These are phyloP conservation scores for Capillidium heterosporum DNA, from an alignment of 371 early-diverging fungal species.

Conservation along the genomic window DNA sequence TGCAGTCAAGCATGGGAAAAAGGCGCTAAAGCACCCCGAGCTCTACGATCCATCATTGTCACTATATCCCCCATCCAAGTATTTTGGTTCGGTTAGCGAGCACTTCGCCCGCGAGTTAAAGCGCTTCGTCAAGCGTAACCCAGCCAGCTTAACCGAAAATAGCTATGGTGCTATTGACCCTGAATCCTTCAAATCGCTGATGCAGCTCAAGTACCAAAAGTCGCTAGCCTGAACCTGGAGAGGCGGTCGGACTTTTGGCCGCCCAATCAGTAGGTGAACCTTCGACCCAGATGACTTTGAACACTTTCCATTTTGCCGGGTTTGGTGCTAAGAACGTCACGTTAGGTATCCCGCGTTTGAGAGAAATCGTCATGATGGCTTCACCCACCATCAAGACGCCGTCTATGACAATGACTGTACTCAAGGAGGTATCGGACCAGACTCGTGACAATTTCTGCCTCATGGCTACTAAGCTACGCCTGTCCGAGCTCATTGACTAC, in stretches of 20 bases:
- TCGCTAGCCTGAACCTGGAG: constrained; percentile 95
- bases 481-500: constrained; percentile 66
- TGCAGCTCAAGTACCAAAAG: constrained; percentile 85
- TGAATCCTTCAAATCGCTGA: constrained; percentile 59
- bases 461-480: constrained; percentile 38
- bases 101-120: constrained; percentile 39
- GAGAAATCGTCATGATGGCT: constrained; percentile 99
- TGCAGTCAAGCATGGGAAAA: constrained; percentile 62
- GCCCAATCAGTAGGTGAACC: constrained; percentile 99
- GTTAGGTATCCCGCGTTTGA: constrained; percentile 98
- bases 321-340: constrained; percentile 99
- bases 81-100: constrained; percentile 84
- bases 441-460: constrained; percentile 40
- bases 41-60: constrained; percentile 66
- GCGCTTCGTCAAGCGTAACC: constrained; percentile 48
- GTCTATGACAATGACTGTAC: constrained; percentile 74
- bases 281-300: constrained; percentile 99
- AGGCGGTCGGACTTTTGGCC: constrained; percentile 96
- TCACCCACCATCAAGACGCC: constrained; percentile 91
- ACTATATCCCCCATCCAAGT: constrained; percentile 57
- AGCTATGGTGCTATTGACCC: background rate
- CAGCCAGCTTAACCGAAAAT: constrained; percentile 27
- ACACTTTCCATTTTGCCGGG: constrained; percentile 99
- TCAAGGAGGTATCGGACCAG: constrained; percentile 32
- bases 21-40: constrained; percentile 53